These are phyloP conservation scores for Alternaria triticimaculans DNA, from an alignment of 2,329 filamentous ascomycete species.

Conservation along the genomic window DNA sequence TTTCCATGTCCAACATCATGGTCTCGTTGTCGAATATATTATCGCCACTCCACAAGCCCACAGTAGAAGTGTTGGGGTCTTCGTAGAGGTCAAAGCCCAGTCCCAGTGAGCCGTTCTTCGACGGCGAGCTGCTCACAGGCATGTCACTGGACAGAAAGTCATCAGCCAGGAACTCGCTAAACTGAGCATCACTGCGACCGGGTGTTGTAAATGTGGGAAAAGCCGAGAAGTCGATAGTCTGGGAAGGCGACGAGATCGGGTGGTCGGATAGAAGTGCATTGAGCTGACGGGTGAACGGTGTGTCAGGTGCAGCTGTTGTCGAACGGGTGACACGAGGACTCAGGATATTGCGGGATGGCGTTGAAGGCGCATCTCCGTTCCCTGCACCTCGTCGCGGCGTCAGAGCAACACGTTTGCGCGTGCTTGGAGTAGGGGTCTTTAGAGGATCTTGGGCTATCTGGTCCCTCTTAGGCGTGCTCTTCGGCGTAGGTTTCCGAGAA, in stretches of 20 bases:
- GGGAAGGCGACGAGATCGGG: conserved; percentile 39
- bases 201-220: conserved; percentile 42
- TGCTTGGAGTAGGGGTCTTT: conserved; percentile 54
- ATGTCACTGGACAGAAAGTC: conserved; percentile 48
- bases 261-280: conserved; percentile 63
- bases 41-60: conserved; percentile 42
- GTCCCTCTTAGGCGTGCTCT: conserved; percentile 67
- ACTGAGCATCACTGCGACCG: conserved; percentile 30
- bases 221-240: conserved; percentile 45
- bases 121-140: conserved; percentile 46
- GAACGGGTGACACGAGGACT: conserved; percentile 46
- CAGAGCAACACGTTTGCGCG: conserved; percentile 43
- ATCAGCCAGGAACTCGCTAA: conserved; percentile 38
- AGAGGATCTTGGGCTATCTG: conserved; percentile 57
- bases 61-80: conserved; percentile 44
- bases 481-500: conserved; percentile 62
- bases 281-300: conserved; percentile 68
- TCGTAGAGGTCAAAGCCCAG: conserved; percentile 47
- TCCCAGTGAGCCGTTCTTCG: conserved; percentile 26
- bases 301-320: conserved; percentile 48
- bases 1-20: conserved; percentile 28
- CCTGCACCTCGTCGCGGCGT: conserved; percentile 42
- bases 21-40: conserved; percentile 44
- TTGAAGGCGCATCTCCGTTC: conserved; percentile 20
- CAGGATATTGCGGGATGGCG: conserved; percentile 46